A percentile compares a stretch with the other conserved stretches of the same genome.
Conservation (phyloP, 192 early-diverging fungal genomes). For the Entomortierella lignicola region DNA sequence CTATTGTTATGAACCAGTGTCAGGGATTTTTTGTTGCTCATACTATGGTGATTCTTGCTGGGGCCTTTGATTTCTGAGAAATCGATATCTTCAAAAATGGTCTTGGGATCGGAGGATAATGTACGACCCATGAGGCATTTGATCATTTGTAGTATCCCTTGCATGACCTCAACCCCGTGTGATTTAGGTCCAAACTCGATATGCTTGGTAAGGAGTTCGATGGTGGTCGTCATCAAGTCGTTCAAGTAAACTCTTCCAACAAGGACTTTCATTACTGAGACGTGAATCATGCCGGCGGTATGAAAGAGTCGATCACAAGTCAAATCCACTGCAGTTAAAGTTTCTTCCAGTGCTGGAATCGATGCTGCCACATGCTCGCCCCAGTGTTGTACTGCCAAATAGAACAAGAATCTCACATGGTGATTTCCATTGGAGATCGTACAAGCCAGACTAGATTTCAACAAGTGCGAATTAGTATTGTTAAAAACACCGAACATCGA, state of each 20-base stretch:
- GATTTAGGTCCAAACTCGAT: slow-evolving; percentile 48
- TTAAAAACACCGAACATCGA: not conserved
- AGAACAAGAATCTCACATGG: slow-evolving; percentile 45
- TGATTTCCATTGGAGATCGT: slow-evolving; percentile 32
- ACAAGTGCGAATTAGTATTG: not conserved
- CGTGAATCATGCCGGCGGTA: slow-evolving; percentile 47
- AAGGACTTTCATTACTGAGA: slow-evolving; percentile 36
- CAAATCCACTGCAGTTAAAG: slow-evolving; percentile 43
- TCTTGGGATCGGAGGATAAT: slow-evolving; percentile 23
- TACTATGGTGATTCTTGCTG: too few species aligned
- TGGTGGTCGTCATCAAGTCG: slow-evolving; percentile 36
- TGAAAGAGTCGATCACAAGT: slow-evolving; percentile 51
- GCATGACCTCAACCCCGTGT: slow-evolving; percentile 52
- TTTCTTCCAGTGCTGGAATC: slow-evolving; percentile 41
- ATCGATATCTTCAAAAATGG: slow-evolving; percentile 46
- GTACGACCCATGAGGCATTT: slow-evolving; percentile 48
- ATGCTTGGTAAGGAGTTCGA: slow-evolving; percentile 37
- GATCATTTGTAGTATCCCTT: slow-evolving; percentile 42
- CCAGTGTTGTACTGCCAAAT: slow-evolving; percentile 49
- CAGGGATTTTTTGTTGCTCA: not conserved
- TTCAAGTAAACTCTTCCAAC: slow-evolving; percentile 33
- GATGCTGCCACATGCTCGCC: slow-evolving; percentile 36
- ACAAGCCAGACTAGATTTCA: slow-evolving; percentile 23
- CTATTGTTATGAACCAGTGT: slow-evolving; percentile 44
- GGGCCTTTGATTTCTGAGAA: slow-evolving; percentile 25